Evolutionary conservation across 768 basidiomycete genomes (phyloP).

Genomic region (Trametes cingulata): DNA sequence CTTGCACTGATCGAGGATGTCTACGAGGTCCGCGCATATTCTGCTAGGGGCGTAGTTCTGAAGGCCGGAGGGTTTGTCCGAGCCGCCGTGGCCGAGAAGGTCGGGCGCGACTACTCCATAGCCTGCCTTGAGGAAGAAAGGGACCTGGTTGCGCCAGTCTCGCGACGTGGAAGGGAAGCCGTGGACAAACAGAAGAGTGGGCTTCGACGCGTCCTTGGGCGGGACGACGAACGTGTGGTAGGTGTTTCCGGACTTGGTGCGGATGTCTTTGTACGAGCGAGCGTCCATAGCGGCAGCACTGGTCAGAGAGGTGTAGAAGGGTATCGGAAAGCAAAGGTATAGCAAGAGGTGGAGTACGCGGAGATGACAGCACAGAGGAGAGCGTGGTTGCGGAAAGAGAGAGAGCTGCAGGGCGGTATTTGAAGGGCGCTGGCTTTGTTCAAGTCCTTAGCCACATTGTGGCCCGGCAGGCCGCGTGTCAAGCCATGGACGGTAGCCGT

Average conservation of each 20-base stretch:
- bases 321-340: background rate
- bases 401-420: slow-evolving; percentile 4
- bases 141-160: slow-evolving; percentile 45
- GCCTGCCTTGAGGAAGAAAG: slow-evolving; percentile 40
- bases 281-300: slow-evolving; percentile 22
- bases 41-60: slow-evolving; percentile 28
- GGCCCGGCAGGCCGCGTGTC: background rate
- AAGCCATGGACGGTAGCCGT: background rate
- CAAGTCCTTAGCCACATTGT: slow-evolving; percentile 16
- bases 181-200: slow-evolving; percentile 45
- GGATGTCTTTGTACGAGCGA: slow-evolving; percentile 35
- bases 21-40: slow-evolving; percentile 35
- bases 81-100: slow-evolving; percentile 48
- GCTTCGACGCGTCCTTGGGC: slow-evolving; percentile 29
- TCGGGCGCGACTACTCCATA: slow-evolving; percentile 49
- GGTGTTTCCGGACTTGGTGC: slow-evolving; percentile 35
- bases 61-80: slow-evolving; percentile 41
- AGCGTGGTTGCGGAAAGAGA: background rate
- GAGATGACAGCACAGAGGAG: background rate
- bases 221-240: slow-evolving; percentile 39
- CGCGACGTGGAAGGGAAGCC: slow-evolving; percentile 45
- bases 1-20: slow-evolving; percentile 34
- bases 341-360: background rate
- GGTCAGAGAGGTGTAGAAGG: background rate
- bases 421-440: slow-evolving; percentile 10